Percentiles rank a stretch among this genome's conserved stretches.
These are phyloP conservation scores for Drechmeria coniospora DNA, from an alignment of 2,329 filamentous ascomycete genomes.

Conservation along the genomic window DNA sequence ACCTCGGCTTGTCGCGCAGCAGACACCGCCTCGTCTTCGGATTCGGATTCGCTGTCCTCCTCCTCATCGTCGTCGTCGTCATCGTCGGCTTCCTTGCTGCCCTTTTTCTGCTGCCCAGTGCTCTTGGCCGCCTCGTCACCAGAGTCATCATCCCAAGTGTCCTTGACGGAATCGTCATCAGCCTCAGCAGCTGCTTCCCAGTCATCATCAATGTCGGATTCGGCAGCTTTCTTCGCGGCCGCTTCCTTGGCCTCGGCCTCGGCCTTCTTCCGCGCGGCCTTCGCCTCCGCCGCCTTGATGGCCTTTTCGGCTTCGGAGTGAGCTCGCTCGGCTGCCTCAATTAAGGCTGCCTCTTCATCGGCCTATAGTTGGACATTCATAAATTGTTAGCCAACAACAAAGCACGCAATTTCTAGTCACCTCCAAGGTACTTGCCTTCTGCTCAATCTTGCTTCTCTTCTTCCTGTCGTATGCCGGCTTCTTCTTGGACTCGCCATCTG, in stretches of 20 bases:
- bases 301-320: conserved; percentile 51
- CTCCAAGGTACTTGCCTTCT: conserved; percentile 28
- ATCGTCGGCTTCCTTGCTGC: conserved; percentile 24
- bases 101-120: not conserved
- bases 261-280: conserved; percentile 41
- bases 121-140: conserved; percentile 48
- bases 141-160: conserved; percentile 84
- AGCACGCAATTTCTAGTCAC: conserved; percentile 1
- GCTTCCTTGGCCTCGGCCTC: conserved; percentile 39
- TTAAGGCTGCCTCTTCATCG: conserved; percentile 65
- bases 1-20: conserved; percentile 58
- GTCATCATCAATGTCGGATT: conserved; percentile 58
- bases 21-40: conserved; percentile 59
- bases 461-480: conserved; percentile 64
- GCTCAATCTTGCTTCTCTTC: conserved; percentile 45
- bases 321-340: conserved; percentile 63
- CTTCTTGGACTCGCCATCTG: conserved; percentile 55
- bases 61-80: conserved; percentile 13
- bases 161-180: conserved; percentile 61
- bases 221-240: conserved; percentile 36
- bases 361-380: conserved; percentile 25
- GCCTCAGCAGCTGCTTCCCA: conserved; percentile 78
- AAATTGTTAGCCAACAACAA: not conserved
- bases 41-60: conserved; percentile 25
- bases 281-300: conserved; percentile 45